These are phyloP conservation scores for Talaromyces thailandensis DNA, from an alignment of 495 filamentous ascomycete genomes.

Conservation along the genomic window DNA sequence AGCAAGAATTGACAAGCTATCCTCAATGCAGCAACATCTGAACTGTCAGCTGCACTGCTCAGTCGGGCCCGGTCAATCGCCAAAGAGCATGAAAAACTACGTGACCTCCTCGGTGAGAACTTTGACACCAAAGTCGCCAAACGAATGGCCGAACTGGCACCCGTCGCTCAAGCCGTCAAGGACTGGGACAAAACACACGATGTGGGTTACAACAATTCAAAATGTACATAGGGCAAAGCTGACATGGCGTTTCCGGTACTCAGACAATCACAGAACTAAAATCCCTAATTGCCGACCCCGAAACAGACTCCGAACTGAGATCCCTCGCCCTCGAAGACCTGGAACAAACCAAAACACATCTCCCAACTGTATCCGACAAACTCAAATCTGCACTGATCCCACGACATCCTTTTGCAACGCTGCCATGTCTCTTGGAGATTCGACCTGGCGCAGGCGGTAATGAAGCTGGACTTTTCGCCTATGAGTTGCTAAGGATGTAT, in stretches of 20 bases:
- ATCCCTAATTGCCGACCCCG: conserved; percentile 47
- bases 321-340: conserved; percentile 73
- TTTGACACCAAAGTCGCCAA: conserved; percentile 71
- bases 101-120: conserved; percentile 42
- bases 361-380: conserved; percentile 49
- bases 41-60: conserved; percentile 52
- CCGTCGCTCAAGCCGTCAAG: conserved; percentile 57
- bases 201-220: conserved; percentile 14
- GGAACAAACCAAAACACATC: conserved; percentile 44
- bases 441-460: conserved; percentile 88
- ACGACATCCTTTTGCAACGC: conserved; percentile 83
- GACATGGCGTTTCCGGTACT: conserved; percentile 7
- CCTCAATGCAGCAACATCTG: conserved; percentile 12
- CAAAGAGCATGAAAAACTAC: conserved; percentile 56
- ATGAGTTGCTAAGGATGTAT: conserved; percentile 86
- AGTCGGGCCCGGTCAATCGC: conserved; percentile 54
- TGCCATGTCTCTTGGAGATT: conserved; percentile 87
- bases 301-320: conserved; percentile 53
- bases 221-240: background rate
- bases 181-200: conserved; percentile 48
- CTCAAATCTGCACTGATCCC: conserved; percentile 74
- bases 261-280: conserved; percentile 50
- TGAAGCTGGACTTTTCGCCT: conserved; percentile 84
- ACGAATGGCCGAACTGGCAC: conserved; percentile 64
- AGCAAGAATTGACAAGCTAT: background rate